Evolutionary conservation across 371 early-diverging fungal species (phyloP).

Genomic region (Mortierella sp.): DNA sequence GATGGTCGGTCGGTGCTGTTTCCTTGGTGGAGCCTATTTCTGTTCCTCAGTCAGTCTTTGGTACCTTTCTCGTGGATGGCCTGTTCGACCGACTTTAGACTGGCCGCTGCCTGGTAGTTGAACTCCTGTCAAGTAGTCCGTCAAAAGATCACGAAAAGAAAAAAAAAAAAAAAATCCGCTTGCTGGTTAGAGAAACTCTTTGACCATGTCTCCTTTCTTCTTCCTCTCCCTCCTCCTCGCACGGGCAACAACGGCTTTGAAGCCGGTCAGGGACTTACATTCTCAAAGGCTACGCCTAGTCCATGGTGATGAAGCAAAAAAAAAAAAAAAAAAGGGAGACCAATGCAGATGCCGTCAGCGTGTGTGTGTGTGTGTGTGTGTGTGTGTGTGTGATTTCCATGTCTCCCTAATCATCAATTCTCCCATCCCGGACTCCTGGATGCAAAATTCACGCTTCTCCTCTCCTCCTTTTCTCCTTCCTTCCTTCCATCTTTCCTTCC

Average conservation of each 20-base stretch:
- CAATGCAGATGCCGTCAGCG: neutral
- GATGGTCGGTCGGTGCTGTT: too few relatives aligned
- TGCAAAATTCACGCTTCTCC: neutral
- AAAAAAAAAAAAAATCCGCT: slow-evolving; percentile 3
- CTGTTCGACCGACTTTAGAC: slow-evolving; percentile 47
- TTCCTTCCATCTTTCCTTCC: too few relatives aligned
- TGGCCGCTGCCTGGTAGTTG: slow-evolving; percentile 47
- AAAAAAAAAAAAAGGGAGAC: slow-evolving; percentile 5
- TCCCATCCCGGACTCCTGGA: neutral
- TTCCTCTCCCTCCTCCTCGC: too few relatives aligned
- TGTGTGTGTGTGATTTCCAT: too few relatives aligned
- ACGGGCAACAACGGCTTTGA: neutral
- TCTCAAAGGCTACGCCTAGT: slow-evolving; percentile 71
- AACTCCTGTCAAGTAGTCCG: slow-evolving; percentile 30
- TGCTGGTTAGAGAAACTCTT: neutral
- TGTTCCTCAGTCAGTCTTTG: too few relatives aligned
- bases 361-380: too few relatives aligned
- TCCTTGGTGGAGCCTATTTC: too few relatives aligned
- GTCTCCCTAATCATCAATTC: neutral
- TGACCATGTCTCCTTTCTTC: neutral
- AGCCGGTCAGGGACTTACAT: slow-evolving; percentile 53
- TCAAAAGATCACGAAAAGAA: slow-evolving; percentile 5
- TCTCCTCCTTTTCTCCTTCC: neutral
- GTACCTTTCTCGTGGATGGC: slow-evolving; percentile 53
- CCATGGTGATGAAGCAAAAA: too few relatives aligned